These are phyloP conservation scores for Melaleuca alternifolia DNA, from an alignment of 345 rosid genomes.

Conservation along the genomic window DNA sequence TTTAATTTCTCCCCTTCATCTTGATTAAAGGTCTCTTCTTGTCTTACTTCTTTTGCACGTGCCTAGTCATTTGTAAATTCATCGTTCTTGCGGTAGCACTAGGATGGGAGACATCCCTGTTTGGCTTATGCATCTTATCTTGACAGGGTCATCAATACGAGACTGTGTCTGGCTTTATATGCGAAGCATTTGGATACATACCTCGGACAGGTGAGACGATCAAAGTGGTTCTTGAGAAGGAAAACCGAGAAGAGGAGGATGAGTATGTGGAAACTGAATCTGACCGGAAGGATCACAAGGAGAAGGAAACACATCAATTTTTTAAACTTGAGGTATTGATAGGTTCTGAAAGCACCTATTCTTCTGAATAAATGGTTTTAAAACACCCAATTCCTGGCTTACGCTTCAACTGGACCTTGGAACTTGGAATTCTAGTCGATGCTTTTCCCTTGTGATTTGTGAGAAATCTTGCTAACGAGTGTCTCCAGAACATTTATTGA, in stretches of 20 bases:
- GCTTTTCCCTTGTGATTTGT: not conserved
- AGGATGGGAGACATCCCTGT: not conserved
- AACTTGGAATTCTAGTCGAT: not conserved
- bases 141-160: conserved; percentile 91
- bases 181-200: conserved; percentile 96
- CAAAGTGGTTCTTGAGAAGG: conserved; percentile 72
- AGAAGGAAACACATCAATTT: conserved; percentile 56
- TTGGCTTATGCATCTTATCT: not conserved
- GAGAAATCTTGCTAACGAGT: not conserved
- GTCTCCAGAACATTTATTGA: not conserved
- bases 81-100: not conserved
- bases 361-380: not conserved
- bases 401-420: not conserved
- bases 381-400: not conserved
- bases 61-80: not conserved
- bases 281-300: conserved; percentile 40
- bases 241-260: conserved; percentile 55
- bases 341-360: not conserved
- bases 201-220: conserved; percentile 93
- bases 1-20: not conserved
- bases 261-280: conserved; percentile 54
- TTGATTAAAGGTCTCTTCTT: not conserved
- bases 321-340: conserved; percentile 78
- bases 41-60: not conserved
- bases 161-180: conserved; percentile 93